Percentiles rank a stretch among this genome's conserved stretches.
Evolutionary conservation across 495 filamentous ascomycete genomes (phyloP).

Genomic region (Penicillium psychrofluorescens): DNA sequence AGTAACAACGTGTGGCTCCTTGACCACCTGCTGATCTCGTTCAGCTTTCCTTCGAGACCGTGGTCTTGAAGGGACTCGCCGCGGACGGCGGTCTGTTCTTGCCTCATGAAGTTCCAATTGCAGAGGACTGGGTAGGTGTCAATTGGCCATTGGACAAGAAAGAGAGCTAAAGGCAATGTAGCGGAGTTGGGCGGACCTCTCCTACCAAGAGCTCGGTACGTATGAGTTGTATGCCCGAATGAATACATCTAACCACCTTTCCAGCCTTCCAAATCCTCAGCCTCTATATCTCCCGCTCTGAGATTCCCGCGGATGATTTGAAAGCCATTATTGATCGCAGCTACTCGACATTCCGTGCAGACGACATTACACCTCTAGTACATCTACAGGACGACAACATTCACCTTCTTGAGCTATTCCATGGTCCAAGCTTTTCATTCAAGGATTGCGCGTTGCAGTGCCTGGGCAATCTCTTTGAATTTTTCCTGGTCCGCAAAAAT

Average conservation of each 20-base stretch:
- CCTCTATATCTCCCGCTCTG: constrained; percentile 72
- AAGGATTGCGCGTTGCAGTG: constrained; percentile 51
- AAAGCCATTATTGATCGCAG: constrained; percentile 69
- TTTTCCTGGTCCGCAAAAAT: constrained; percentile 82
- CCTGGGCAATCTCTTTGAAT: constrained; percentile 93
- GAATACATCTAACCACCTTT: too few relatives aligned
- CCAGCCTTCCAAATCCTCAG: constrained; percentile 53
- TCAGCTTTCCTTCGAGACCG: constrained; percentile 84
- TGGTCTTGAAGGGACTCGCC: constrained; percentile 86
- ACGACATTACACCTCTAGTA: constrained; percentile 65
- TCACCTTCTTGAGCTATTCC: constrained; percentile 88
- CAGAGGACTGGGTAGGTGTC: constrained; percentile 37
- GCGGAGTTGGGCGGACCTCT: constrained; percentile 59
- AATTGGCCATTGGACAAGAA: background rate
- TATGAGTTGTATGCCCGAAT: too few relatives aligned
- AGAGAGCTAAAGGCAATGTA: constrained; percentile 25
- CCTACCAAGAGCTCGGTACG: constrained; percentile 59
- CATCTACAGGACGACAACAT: constrained; percentile 61
- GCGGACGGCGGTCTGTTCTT: constrained; percentile 85
- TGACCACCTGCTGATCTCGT: constrained; percentile 1
- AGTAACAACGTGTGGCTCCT: background rate
- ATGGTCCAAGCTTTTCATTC: constrained; percentile 94
- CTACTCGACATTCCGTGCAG: constrained; percentile 79
- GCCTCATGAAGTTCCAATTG: constrained; percentile 66
- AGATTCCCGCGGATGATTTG: constrained; percentile 76